These are phyloP conservation scores for Peronospora farinosa DNA, from an alignment of 352 stramenopile species.

Conservation along the genomic window DNA sequence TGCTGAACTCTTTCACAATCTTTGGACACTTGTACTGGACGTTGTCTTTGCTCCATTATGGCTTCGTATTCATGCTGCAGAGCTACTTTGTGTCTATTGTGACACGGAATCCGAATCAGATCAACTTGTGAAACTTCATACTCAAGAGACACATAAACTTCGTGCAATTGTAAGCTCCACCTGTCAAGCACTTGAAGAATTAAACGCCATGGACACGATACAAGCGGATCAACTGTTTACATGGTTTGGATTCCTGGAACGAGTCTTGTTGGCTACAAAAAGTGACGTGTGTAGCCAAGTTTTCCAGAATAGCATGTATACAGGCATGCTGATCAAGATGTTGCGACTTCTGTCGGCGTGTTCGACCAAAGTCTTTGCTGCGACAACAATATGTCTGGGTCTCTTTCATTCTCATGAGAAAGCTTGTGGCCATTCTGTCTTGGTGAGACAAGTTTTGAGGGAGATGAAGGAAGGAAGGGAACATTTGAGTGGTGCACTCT, in stretches of 20 bases:
- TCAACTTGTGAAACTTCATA: constrained; percentile 7
- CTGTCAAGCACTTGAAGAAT: constrained; percentile 56
- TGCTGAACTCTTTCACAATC: constrained; percentile 30
- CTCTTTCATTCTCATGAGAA: constrained; percentile 53
- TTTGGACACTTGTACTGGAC: constrained; percentile 62
- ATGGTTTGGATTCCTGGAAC: constrained; percentile 59
- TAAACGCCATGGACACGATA: constrained; percentile 33
- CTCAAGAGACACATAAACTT: constrained; percentile 35
- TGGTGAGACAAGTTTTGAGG: constrained; percentile 46
- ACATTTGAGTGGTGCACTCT: constrained; percentile 53
- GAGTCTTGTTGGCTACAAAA: constrained; percentile 38
- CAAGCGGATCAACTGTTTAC: constrained; percentile 48
- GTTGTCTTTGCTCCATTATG: constrained; percentile 62
- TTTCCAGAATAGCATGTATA: constrained; percentile 51
- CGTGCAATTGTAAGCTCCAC: constrained; percentile 68
- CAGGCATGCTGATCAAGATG: constrained; percentile 56
- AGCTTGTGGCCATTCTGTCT: constrained; percentile 24
- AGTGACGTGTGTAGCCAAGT: constrained; percentile 37
- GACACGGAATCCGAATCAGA: constrained; percentile 16
- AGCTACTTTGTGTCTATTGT: constrained; percentile 49
- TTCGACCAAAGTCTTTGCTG: constrained; percentile 63
- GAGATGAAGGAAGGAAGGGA: constrained; percentile 49
- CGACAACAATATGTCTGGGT: constrained; percentile 48
- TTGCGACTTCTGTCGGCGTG: constrained; percentile 43
- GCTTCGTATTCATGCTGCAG: constrained; percentile 52